These are phyloP conservation scores for Trifolium dubium DNA, from an alignment of 306 rosid genomes.

Conservation along the genomic window DNA sequence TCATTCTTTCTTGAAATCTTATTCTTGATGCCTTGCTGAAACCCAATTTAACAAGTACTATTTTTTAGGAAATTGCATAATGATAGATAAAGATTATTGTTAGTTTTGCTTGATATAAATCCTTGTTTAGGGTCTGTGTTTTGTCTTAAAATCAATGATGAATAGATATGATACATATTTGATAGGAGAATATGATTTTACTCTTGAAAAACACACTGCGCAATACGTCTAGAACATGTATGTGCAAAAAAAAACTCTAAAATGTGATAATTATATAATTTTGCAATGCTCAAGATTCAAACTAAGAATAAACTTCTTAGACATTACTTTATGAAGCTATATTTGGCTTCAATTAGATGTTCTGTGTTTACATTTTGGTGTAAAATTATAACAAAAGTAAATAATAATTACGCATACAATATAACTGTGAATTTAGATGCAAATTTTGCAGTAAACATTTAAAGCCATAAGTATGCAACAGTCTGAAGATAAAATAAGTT, in stretches of 20 bases:
- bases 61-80: not conserved
- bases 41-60: not conserved
- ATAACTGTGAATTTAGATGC: conserved; percentile 6
- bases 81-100: conserved; percentile 8
- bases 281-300: not conserved
- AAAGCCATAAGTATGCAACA: not conserved
- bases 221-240: not conserved
- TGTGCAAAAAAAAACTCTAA: not conserved
- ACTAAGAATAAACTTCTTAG: not conserved
- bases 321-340: not conserved
- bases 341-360: not conserved
- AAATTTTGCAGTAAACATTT: not conserved
- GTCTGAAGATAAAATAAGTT: not conserved
- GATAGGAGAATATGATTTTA: not conserved
- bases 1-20: not conserved
- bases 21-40: not conserved
- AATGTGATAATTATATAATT: not conserved
- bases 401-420: not conserved
- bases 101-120: conserved; percentile 14
- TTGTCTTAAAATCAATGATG: not conserved
- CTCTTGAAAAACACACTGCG: not conserved
- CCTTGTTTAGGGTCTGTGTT: conserved; percentile 6
- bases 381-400: not conserved
- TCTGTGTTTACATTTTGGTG: not conserved
- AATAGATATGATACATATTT: not conserved